A percentile compares a stretch with the other conserved stretches of the same genome.
These are phyloP conservation scores for Myxozyma kluyveri DNA, from an alignment of 805 yeast genomes.

Conservation along the genomic window DNA sequence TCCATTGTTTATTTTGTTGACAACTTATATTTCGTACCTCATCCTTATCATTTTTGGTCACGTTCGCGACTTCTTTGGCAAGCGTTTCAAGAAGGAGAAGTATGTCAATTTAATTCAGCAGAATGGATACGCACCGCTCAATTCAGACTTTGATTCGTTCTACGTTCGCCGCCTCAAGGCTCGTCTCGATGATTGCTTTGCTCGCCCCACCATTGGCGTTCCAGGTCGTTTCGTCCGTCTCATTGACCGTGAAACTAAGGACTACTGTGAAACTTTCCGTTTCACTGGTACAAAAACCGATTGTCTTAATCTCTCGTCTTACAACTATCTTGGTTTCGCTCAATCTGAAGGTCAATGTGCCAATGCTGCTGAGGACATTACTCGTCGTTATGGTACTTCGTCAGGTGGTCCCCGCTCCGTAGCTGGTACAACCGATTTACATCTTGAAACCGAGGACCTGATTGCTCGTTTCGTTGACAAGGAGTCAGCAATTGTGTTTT, in stretches of 20 bases:
- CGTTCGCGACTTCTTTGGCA: slow-evolving; percentile 82
- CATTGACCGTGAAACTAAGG: slow-evolving; percentile 70
- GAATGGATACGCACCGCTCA: slow-evolving; percentile 91
- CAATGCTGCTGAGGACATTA: slow-evolving; percentile 61
- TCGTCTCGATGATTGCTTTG: slow-evolving; percentile 91
- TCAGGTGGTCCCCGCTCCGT: slow-evolving; percentile 73
- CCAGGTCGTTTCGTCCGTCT: slow-evolving; percentile 90
- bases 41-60: slow-evolving; percentile 86
- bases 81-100: slow-evolving; percentile 62
- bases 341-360: slow-evolving; percentile 93
- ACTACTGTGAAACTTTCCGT: slow-evolving; percentile 60
- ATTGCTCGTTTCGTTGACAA: slow-evolving; percentile 87
- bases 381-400: slow-evolving; percentile 71
- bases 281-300: slow-evolving; percentile 74
- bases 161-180: slow-evolving; percentile 88
- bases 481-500: slow-evolving; percentile 79
- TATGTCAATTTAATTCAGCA: slow-evolving; percentile 67
- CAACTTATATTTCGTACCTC: slow-evolving; percentile 83
- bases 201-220: slow-evolving; percentile 94
- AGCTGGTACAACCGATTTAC: slow-evolving; percentile 76
- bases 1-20: slow-evolving; percentile 70
- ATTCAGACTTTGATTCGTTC: slow-evolving; percentile 88
- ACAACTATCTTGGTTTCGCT: slow-evolving; percentile 95
- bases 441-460: slow-evolving; percentile 65
- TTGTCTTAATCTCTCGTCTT: slow-evolving; percentile 82